Percentiles rank a stretch among this genome's conserved stretches.
These are phyloP conservation scores for Tubosaeta brunneosetosa DNA, from an alignment of 768 basidiomycete genomes.

Conservation along the genomic window DNA sequence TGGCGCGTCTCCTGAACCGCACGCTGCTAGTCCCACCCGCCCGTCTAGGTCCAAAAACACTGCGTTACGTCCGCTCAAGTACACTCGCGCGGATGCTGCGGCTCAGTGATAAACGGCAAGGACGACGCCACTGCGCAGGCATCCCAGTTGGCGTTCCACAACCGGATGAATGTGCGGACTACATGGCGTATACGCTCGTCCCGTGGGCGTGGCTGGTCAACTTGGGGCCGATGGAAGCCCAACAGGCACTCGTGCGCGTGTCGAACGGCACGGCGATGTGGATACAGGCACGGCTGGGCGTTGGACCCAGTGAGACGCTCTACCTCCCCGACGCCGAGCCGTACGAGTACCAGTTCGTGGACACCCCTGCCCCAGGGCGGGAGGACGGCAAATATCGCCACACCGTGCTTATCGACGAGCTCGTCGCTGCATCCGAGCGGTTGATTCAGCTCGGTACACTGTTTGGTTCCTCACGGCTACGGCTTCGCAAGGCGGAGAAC, in stretches of 20 bases:
- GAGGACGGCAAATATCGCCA: slow-evolving; percentile 11
- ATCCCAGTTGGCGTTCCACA: slow-evolving; percentile 31
- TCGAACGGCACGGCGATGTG: slow-evolving; percentile 44
- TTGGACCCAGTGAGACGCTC: slow-evolving; percentile 39
- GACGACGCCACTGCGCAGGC: slow-evolving; percentile 47
- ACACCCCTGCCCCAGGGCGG: slow-evolving; percentile 7
- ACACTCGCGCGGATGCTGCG: slow-evolving; percentile 41
- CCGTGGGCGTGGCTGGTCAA: slow-evolving; percentile 72
- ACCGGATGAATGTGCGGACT: slow-evolving; percentile 58
- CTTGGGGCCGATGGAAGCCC: slow-evolving; percentile 34
- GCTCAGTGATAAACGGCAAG: slow-evolving; percentile 45
- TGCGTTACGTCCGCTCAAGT: slow-evolving; percentile 56
- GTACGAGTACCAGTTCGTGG: slow-evolving; percentile 44
- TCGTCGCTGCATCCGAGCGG: slow-evolving; percentile 29
- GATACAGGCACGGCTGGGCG: slow-evolving; percentile 13
- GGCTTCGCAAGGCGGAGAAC: slow-evolving; percentile 40
- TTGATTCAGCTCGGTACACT: slow-evolving; percentile 70
- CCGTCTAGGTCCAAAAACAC: slow-evolving; percentile 56
- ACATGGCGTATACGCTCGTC: slow-evolving; percentile 55
- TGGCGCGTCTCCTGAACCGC: slow-evolving; percentile 64
- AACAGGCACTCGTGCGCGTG: slow-evolving; percentile 43
- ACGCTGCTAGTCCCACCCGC: slow-evolving; percentile 78
- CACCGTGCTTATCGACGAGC: slow-evolving; percentile 7
- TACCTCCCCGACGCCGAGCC: slow-evolving; percentile 48
- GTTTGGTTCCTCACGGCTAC: slow-evolving; percentile 70